Percentiles rank a stretch among this genome's conserved stretches.
Evolutionary conservation across 2,329 filamentous ascomycete species (phyloP).

Genomic region (Botryosphaeria agaves): DNA sequence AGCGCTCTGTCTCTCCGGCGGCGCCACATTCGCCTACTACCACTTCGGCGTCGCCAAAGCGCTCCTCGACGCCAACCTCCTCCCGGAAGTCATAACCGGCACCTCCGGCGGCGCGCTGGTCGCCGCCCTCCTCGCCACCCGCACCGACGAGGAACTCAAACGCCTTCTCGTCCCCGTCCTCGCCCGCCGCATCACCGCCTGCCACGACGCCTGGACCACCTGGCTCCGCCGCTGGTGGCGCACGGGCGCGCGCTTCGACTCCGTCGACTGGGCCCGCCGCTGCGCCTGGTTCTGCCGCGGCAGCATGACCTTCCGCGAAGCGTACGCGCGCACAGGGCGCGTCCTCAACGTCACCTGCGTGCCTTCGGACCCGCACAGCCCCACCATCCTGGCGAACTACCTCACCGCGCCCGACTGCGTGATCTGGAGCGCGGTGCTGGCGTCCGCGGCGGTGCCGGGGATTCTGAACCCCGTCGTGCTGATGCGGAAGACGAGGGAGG

Average conservation of each 20-base stretch:
- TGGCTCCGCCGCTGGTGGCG: slow-evolving; percentile 80
- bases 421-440: slow-evolving; percentile 92
- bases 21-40: slow-evolving; percentile 90
- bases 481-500: slow-evolving; percentile 67
- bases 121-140: slow-evolving; percentile 70
- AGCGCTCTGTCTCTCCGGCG: slow-evolving; percentile 81
- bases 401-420: slow-evolving; percentile 91
- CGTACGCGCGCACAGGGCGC: slow-evolving; percentile 81
- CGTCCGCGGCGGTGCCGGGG: slow-evolving; percentile 86
- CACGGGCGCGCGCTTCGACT: slow-evolving; percentile 88
- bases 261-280: slow-evolving; percentile 72
- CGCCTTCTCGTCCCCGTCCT: slow-evolving; percentile 71
- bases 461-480: slow-evolving; percentile 92
- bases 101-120: slow-evolving; percentile 89
- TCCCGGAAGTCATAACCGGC: slow-evolving; percentile 90
- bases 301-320: slow-evolving; percentile 86
- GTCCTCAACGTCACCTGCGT: slow-evolving; percentile 95
- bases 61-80: slow-evolving; percentile 64
- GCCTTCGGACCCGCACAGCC: slow-evolving; percentile 86
- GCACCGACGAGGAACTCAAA: slow-evolving; percentile 83
- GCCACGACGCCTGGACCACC: slow-evolving; percentile 54
- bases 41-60: slow-evolving; percentile 89
- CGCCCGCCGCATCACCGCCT: slow-evolving; percentile 71
- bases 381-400: slow-evolving; percentile 85
- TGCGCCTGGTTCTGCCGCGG: slow-evolving; percentile 84